These are phyloP conservation scores for Russula sp. DNA, from an alignment of 768 basidiomycete genomes.

Conservation along the genomic window DNA sequence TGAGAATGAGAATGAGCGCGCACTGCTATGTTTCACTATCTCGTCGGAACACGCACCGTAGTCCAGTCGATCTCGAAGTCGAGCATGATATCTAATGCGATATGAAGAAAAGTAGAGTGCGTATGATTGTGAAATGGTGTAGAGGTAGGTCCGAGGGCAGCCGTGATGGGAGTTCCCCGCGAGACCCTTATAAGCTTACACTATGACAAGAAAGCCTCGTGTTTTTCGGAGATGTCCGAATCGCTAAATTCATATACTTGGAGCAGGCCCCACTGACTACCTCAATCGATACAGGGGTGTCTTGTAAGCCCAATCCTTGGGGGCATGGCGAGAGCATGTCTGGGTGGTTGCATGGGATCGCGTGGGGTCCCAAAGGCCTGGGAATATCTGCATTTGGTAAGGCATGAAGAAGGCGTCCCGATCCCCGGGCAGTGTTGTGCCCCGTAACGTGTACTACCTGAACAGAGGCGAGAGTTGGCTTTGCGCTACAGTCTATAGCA, in stretches of 20 bases:
- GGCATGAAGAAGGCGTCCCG: constrained; percentile 12
- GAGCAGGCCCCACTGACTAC: background rate
- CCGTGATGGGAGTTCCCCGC: constrained; percentile 6
- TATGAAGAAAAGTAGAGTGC: background rate
- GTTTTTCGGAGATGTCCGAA: constrained; percentile 25
- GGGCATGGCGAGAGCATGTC: constrained; percentile 4
- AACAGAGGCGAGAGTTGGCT: background rate
- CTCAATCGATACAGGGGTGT: background rate
- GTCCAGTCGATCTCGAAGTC: constrained; percentile 28
- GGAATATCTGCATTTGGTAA: constrained; percentile 1
- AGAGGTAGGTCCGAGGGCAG: constrained; percentile 18
- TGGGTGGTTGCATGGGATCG: background rate
- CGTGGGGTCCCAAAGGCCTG: background rate
- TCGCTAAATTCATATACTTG: background rate
- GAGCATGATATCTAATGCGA: constrained; percentile 15
- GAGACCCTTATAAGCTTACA: constrained; percentile 17
- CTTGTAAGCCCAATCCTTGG: background rate
- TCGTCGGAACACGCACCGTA: constrained; percentile 19
- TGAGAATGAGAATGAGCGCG: background rate
- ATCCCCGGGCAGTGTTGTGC: constrained; percentile 2
- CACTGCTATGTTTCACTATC: background rate
- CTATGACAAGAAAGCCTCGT: background rate
- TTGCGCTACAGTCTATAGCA: background rate
- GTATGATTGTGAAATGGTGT: constrained; percentile 11
- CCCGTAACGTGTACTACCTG: background rate